Evolutionary conservation across 352 stramenopile species (phyloP).

Genomic region (Globisporangium echinulatum): DNA sequence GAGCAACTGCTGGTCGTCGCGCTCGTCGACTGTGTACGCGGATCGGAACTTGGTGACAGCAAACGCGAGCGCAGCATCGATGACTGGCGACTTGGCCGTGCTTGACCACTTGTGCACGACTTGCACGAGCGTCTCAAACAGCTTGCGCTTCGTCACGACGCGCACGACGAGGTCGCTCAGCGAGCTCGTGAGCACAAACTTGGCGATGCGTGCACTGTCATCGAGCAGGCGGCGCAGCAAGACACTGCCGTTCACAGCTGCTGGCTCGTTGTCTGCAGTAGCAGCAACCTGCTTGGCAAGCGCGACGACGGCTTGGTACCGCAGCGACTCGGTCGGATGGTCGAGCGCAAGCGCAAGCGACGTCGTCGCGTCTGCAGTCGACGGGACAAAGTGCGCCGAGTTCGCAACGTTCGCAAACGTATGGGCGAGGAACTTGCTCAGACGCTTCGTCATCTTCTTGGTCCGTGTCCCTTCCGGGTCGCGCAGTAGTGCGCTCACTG

Average conservation of each 20-base stretch:
- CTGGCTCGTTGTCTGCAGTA: conserved; percentile 11
- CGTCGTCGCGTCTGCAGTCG: conserved; percentile 51
- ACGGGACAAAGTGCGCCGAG: conserved; percentile 72
- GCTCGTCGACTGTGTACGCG: conserved; percentile 6
- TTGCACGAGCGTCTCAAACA: conserved; percentile 42
- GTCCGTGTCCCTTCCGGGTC: conserved; percentile 19
- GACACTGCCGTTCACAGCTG: conserved; percentile 46
- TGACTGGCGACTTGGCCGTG: conserved; percentile 10
- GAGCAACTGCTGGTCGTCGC: conserved; percentile 52
- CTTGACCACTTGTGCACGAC: conserved; percentile 44
- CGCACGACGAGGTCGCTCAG: conserved; percentile 52
- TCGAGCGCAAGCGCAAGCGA: conserved; percentile 74
- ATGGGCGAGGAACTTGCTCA: conserved; percentile 53
- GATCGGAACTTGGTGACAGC: conserved; percentile 41
- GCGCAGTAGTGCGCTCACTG: conserved; percentile 23
- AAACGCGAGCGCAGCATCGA: conserved; percentile 47
- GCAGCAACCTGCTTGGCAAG: conserved; percentile 45
- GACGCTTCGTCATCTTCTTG: conserved; percentile 42
- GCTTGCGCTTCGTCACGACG: conserved; percentile 43
- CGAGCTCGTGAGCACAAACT: conserved; percentile 44
- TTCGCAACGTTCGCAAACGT: conserved; percentile 71
- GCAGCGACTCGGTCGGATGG: conserved; percentile 65
- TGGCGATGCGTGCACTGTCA: conserved; percentile 65
- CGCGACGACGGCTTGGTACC: conserved; percentile 64
- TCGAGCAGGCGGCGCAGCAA: conserved; percentile 69